Percentiles rank a stretch among this genome's conserved stretches.
Evolutionary conservation across 2,329 filamentous ascomycete genomes (phyloP).

Genomic region (Colletotrichum zoysiae): DNA sequence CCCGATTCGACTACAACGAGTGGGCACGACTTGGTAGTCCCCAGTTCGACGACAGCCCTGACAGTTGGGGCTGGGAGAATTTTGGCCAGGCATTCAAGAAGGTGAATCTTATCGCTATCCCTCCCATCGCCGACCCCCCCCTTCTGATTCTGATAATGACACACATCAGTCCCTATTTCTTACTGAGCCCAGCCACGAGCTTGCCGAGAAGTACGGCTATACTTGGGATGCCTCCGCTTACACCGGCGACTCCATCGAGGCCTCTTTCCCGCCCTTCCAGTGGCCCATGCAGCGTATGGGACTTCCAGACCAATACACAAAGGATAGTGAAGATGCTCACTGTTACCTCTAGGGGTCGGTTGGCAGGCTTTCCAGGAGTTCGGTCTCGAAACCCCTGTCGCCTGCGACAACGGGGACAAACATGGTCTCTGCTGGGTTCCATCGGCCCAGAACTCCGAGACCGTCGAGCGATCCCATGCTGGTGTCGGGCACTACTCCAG

Average conservation of each 20-base stretch:
- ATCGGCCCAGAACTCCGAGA: slow-evolving; percentile 47
- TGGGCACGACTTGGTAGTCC: slow-evolving; percentile 50
- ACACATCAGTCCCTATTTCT: slow-evolving; percentile 30
- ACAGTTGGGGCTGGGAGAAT: slow-evolving; percentile 53
- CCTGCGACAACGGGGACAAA: slow-evolving; percentile 49
- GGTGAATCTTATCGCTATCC: slow-evolving; percentile 39
- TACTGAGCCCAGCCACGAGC: slow-evolving; percentile 44
- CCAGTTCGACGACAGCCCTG: slow-evolving; percentile 41
- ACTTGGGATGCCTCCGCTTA: slow-evolving; percentile 51
- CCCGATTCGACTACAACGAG: slow-evolving; percentile 52
- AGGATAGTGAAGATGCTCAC: not conserved
- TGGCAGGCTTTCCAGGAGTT: slow-evolving; percentile 45
- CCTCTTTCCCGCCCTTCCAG: slow-evolving; percentile 50
- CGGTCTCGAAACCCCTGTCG: slow-evolving; percentile 44
- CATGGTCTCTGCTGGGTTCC: slow-evolving; percentile 50
- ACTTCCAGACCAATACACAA: slow-evolving; percentile 11
- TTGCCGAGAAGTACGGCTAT: slow-evolving; percentile 48
- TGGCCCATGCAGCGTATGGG: slow-evolving; percentile 47
- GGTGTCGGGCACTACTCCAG: slow-evolving; percentile 49
- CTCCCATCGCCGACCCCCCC: not conserved
- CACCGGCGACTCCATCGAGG: slow-evolving; percentile 49
- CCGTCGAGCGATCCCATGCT: slow-evolving; percentile 47
- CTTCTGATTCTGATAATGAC: not conserved
- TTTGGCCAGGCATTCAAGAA: slow-evolving; percentile 54
- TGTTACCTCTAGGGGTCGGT: slow-evolving; percentile 28